Evolutionary conservation across 305 asterid species (phyloP).

Genomic region (Andrographis paniculata): DNA sequence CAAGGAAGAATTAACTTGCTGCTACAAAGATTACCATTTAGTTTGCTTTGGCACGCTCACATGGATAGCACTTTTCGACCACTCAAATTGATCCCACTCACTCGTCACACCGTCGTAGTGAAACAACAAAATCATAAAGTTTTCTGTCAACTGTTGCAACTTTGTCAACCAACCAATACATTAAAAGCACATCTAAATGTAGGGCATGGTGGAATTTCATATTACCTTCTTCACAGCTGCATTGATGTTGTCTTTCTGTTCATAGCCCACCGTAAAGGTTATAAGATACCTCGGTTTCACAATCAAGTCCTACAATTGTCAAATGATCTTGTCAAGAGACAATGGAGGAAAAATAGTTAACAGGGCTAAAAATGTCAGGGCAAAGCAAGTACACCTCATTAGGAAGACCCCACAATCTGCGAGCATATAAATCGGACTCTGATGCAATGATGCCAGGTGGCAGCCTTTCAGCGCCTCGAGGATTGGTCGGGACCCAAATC

Average conservation of each 20-base stretch:
- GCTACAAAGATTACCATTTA: constrained; percentile 40
- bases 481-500: constrained; percentile 56
- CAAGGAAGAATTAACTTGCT: neutral
- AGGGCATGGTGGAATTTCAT: neutral
- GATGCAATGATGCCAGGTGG: constrained; percentile 43
- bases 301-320: constrained; percentile 41
- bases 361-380: no score
- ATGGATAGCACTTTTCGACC: constrained; percentile 61
- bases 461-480: constrained; percentile 56
- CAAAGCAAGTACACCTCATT: constrained; percentile 56
- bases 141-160: constrained; percentile 47
- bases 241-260: constrained; percentile 52
- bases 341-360: neutral
- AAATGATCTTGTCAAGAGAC: neutral
- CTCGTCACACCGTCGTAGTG: constrained; percentile 62
- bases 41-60: constrained; percentile 51
- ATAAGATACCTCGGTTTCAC: constrained; percentile 54
- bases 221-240: constrained; percentile 53
- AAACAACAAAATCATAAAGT: constrained; percentile 50
- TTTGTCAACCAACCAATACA: constrained; percentile 14
- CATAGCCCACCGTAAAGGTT: constrained; percentile 59
- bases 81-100: constrained; percentile 20
- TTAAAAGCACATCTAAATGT: neutral
- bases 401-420: constrained; percentile 58
- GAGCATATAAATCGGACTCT: constrained; percentile 49